Conservation (phyloP, 2,329 filamentous ascomycete species). For the Rhytidhysteron rufulum region DNA sequence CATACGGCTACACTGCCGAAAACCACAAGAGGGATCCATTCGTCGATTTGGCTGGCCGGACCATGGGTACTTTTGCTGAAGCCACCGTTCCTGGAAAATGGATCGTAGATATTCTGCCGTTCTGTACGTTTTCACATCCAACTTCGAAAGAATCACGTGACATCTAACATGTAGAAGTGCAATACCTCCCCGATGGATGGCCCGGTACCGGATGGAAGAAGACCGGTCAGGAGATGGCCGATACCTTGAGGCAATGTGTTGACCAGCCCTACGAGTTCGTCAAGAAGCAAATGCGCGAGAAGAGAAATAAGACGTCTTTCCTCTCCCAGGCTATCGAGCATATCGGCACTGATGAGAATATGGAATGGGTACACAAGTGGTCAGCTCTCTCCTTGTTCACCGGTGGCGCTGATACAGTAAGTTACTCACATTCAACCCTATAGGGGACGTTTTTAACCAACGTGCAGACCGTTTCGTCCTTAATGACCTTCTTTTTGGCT, state of each 20-base stretch:
- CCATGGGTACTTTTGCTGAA: slow-evolving; percentile 34
- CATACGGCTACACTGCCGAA: slow-evolving; percentile 39
- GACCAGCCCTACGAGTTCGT: slow-evolving; percentile 38
- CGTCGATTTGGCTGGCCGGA: slow-evolving; percentile 34
- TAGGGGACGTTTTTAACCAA: neutral
- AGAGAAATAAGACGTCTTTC: slow-evolving; percentile 24
- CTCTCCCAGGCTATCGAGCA: slow-evolving; percentile 30
- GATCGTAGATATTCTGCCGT: slow-evolving; percentile 42
- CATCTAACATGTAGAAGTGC: slow-evolving; percentile 15
- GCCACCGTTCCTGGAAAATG: slow-evolving; percentile 37
- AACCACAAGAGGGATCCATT: slow-evolving; percentile 35
- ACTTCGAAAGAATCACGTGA: neutral
- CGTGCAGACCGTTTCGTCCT: slow-evolving; percentile 29
- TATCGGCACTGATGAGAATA: slow-evolving; percentile 13
- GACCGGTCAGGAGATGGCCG: slow-evolving; percentile 29
- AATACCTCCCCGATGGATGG: slow-evolving; percentile 39
- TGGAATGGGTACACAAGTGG: slow-evolving; percentile 32
- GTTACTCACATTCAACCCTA: slow-evolving; percentile 16
- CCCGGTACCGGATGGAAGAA: slow-evolving; percentile 42
- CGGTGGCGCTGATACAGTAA: slow-evolving; percentile 41
- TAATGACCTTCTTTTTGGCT: slow-evolving; percentile 42
- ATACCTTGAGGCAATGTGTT: slow-evolving; percentile 17
- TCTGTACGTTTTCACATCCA: slow-evolving; percentile 18
- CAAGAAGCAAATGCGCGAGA: slow-evolving; percentile 25
- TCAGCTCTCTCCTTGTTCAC: slow-evolving; percentile 36